Conservation (phyloP, 257 asterid genomes). For the Penstemon eatonii region DNA sequence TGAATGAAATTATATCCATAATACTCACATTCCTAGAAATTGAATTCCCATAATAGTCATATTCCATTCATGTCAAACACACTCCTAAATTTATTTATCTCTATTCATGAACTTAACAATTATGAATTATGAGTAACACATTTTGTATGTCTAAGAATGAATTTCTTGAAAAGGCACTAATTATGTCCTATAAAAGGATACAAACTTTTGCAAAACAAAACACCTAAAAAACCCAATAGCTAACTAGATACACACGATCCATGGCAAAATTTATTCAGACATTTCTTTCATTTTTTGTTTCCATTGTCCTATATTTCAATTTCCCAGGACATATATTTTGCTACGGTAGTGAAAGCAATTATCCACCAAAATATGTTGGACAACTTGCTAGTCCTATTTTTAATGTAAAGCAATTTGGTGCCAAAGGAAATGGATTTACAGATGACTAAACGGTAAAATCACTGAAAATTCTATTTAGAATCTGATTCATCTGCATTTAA, state of each 20-base stretch:
- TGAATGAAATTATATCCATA: too few species aligned
- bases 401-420: constrained; percentile 24
- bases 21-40: too few species aligned
- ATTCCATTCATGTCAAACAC: too few species aligned
- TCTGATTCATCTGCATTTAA: not conserved
- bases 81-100: too few species aligned
- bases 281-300: constrained; percentile 1
- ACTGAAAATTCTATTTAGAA: too few species aligned
- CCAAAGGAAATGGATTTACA: constrained; percentile 30
- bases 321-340: constrained; percentile 5
- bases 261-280: too few species aligned
- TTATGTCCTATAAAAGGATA: too few species aligned
- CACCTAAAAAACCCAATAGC: constrained; percentile 1
- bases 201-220: not conserved
- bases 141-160: too few species aligned
- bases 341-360: not conserved
- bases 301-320: constrained; percentile 1
- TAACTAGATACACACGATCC: not conserved
- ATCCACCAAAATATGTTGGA: not conserved
- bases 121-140: too few species aligned
- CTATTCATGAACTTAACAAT: too few species aligned
- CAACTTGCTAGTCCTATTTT: not conserved
- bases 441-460: constrained; percentile 24
- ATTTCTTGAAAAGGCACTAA: too few species aligned
- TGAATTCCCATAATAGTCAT: too few species aligned